A percentile compares a stretch with the other conserved stretches of the same genome.
These are phyloP conservation scores for Colletotrichum sp. DNA, from an alignment of 2,329 filamentous ascomycete genomes.

Conservation along the genomic window DNA sequence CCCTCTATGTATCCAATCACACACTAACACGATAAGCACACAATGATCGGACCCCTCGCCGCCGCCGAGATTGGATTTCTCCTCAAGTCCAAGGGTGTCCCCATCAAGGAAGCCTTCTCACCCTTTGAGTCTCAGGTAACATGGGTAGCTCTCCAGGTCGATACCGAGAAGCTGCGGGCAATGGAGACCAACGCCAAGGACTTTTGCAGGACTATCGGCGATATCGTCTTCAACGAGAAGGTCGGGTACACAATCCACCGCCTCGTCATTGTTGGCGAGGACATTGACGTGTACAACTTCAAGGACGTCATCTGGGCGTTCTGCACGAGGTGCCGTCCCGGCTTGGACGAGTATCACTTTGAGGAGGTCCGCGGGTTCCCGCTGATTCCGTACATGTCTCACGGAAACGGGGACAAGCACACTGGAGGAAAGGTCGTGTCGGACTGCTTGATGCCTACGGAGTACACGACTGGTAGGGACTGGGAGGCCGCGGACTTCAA, in stretches of 20 bases:
- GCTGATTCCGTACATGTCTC: slow-evolving; percentile 50
- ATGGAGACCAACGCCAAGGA: slow-evolving; percentile 53
- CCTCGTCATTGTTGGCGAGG: slow-evolving; percentile 50
- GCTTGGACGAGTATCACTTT: slow-evolving; percentile 47
- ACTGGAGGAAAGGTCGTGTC: slow-evolving; percentile 51
- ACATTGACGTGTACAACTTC: slow-evolving; percentile 51
- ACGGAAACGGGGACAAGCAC: slow-evolving; percentile 32
- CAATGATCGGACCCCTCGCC: slow-evolving; percentile 43
- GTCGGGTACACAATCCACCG: slow-evolving; percentile 47
- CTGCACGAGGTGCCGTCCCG: slow-evolving; percentile 50
- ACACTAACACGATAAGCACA: slow-evolving; percentile 25
- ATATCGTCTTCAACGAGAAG: slow-evolving; percentile 48
- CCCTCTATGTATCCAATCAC: rapidly evolving
- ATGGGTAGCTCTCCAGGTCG: slow-evolving; percentile 59
- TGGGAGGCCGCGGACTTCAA: slow-evolving; percentile 37
- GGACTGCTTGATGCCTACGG: slow-evolving; percentile 45
- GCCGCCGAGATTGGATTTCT: slow-evolving; percentile 46
- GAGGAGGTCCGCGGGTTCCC: slow-evolving; percentile 49
- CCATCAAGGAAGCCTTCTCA: slow-evolving; percentile 47
- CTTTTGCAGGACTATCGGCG: slow-evolving; percentile 44
- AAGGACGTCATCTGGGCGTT: slow-evolving; percentile 56
- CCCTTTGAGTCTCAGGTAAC: slow-evolving; percentile 53
- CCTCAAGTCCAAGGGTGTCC: slow-evolving; percentile 40
- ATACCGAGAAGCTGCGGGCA: slow-evolving; percentile 59
- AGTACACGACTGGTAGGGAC: slow-evolving; percentile 42